Percentiles rank a stretch among this genome's conserved stretches.
phyloP scores from a whole-genome alignment of 176 grass and related monocot genomes.

The Aegilops umbellulata region DNA sequence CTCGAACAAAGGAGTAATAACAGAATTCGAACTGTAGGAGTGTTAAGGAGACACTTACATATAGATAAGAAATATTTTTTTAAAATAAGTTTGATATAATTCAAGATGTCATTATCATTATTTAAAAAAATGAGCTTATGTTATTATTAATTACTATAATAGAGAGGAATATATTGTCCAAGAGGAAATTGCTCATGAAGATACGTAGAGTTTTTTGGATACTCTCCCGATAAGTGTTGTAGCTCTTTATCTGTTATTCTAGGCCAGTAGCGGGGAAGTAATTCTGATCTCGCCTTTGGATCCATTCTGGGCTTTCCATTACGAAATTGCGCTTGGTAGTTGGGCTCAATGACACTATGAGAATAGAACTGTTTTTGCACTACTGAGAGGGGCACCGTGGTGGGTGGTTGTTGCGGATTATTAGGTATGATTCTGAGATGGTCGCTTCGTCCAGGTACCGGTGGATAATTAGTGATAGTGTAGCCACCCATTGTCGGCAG shows the following conservation, averaged over 20 bases:
- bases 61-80: background rate
- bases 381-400: conserved; percentile 29
- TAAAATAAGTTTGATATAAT: conserved; percentile 1
- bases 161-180: conserved; percentile 22
- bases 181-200: conserved; percentile 22
- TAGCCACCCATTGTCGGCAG: conserved; percentile 34
- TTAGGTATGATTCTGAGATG: conserved; percentile 36
- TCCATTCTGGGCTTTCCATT: conserved; percentile 87
- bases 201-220: conserved; percentile 63
- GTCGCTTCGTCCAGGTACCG: conserved; percentile 56
- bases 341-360: conserved; percentile 40
- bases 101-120: background rate
- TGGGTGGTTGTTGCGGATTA: conserved; percentile 45
- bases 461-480: conserved; percentile 40
- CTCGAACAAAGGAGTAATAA: conserved; percentile 97
- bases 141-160: background rate
- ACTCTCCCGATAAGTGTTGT: conserved; percentile 91
- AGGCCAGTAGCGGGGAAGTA: conserved; percentile 97
- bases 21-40: conserved; percentile 71
- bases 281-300: conserved; percentile 62
- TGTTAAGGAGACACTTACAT: conserved; percentile 49
- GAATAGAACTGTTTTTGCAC: conserved; percentile 61
- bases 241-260: conserved; percentile 98
- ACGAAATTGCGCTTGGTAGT: conserved; percentile 58
- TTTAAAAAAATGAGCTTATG: background rate